Percentiles rank a stretch among this genome's conserved stretches.
Conservation (phyloP, 108 stramenopile genomes). For the Parmales sp. region DNA sequence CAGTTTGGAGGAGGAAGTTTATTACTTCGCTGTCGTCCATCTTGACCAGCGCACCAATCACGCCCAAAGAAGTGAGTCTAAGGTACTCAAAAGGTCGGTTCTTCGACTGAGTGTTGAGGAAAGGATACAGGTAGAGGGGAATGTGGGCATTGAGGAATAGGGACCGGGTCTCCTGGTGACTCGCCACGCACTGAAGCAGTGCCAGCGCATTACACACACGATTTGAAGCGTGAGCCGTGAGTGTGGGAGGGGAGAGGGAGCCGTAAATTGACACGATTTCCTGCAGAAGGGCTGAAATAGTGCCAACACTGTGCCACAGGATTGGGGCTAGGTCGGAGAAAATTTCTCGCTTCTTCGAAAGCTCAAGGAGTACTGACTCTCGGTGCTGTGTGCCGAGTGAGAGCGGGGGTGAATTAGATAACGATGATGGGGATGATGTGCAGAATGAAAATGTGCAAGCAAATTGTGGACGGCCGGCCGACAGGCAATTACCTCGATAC, state of each 20-base stretch:
- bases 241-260: constrained; percentile 84
- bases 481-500: no score
- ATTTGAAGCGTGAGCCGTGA: constrained; percentile 91
- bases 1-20: constrained; percentile 89
- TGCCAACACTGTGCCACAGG: constrained; percentile 54
- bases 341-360: constrained; percentile 93
- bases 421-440: no score
- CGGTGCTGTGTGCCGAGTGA: constrained; percentile 57
- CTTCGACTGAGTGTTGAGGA: constrained; percentile 91
- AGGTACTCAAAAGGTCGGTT: constrained; percentile 95
- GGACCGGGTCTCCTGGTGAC: constrained; percentile 86
- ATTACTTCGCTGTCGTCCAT: constrained; percentile 97
- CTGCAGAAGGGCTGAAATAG: constrained; percentile 70
- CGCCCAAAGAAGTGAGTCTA: constrained; percentile 89
- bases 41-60: constrained; percentile 98
- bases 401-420: no score
- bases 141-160: constrained; percentile 90
- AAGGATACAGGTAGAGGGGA: constrained; percentile 96
- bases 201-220: constrained; percentile 98
- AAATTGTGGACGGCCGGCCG: no score
- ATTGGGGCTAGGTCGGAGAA: constrained; percentile 91
- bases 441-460: no score
- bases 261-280: constrained; percentile 98
- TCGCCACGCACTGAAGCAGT: constrained; percentile 94
- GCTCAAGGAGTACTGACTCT: constrained; percentile 84